Conservation (phyloP, 2,329 filamentous ascomycete genomes). For the Neocucurbitaria cava region DNA sequence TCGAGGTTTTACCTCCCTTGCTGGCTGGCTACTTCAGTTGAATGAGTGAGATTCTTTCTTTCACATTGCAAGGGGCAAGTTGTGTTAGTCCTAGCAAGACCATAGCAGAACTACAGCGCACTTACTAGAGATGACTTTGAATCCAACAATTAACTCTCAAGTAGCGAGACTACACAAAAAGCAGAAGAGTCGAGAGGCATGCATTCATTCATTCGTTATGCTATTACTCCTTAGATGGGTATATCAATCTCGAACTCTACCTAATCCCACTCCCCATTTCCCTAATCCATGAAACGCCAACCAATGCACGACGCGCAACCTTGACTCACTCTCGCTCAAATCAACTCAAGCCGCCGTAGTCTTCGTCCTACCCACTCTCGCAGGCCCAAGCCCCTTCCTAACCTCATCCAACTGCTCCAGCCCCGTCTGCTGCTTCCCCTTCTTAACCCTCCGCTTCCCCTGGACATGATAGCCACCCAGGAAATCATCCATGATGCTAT, state of each 20-base stretch:
- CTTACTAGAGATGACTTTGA: too few species aligned
- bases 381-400: conserved; percentile 77
- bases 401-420: conserved; percentile 92
- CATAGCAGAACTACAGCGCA: too few species aligned
- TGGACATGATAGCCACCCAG: conserved; percentile 74
- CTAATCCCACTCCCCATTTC: neutral
- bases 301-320: neutral
- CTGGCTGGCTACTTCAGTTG: too few species aligned
- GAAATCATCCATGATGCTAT: conserved; percentile 92
- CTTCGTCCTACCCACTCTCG: conserved; percentile 59
- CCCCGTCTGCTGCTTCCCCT: conserved; percentile 80
- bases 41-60: too few species aligned
- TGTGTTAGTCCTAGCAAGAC: too few species aligned
- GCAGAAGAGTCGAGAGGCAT: neutral
- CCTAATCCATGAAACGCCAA: neutral
- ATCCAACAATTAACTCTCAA: too few species aligned
- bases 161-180: neutral
- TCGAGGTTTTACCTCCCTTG: too few species aligned
- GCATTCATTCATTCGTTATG: neutral
- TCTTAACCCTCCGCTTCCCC: conserved; percentile 75
- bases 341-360: conserved; percentile 7
- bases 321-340: too few species aligned
- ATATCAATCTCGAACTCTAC: neutral
- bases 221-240: neutral
- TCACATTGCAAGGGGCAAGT: too few species aligned